Evolutionary conservation across 345 rosid species (phyloP), one percentile per base, ranked within the genome.

Genomic region (Clarkia xantiana): DNA sequence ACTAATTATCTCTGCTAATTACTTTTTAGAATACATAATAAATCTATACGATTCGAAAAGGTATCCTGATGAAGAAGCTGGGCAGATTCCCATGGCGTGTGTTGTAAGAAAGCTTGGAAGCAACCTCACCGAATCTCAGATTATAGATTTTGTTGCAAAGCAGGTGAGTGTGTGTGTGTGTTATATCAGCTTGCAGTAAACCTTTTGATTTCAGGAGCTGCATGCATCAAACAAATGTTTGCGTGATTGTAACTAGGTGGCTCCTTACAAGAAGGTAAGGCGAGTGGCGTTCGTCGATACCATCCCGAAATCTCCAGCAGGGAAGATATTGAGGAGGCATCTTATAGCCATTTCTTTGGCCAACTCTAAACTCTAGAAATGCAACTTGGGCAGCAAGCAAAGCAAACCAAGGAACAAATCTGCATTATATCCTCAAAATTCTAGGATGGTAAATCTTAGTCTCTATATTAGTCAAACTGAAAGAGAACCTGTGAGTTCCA

Each of bases 51-150:
- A 81, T n/a, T n/a, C n/a, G n/a, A n/a, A 77, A 94, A 77, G 55
- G 94, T n/a, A n/a, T n/a, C n/a, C n/a, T n/a, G n/a, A n/a, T n/a
- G n/a, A n/a, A n/a, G n/a, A n/a, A n/a, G n/a, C 91, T 40, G 94
- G 95, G 11, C 69, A 86, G 74, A 76, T 90, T 53, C 97, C 97
- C 14, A 90, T 90, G 94, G 95, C 94, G 15, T 90, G 65, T 59
- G 71, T 90, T 46, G 97, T 90, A 74, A 86, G 88, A 55, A 86
- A 73, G 60, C 76, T 82, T 19, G 91, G 88, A 55, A 70, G 75
- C 58, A 65, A 44, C 43, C 51, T 83, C 52, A 71, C 68, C 4
- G 88, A 56, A 17, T 71, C 74, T 34, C 68, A 90, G 64, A 44
- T 79, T 52, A 67, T 83, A 75, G 86, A 82, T 46, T 86, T 67